These are phyloP conservation scores for Pseudozyma sp. DNA, from an alignment of 1,284 basidiomycete genomes.

Conservation along the genomic window DNA sequence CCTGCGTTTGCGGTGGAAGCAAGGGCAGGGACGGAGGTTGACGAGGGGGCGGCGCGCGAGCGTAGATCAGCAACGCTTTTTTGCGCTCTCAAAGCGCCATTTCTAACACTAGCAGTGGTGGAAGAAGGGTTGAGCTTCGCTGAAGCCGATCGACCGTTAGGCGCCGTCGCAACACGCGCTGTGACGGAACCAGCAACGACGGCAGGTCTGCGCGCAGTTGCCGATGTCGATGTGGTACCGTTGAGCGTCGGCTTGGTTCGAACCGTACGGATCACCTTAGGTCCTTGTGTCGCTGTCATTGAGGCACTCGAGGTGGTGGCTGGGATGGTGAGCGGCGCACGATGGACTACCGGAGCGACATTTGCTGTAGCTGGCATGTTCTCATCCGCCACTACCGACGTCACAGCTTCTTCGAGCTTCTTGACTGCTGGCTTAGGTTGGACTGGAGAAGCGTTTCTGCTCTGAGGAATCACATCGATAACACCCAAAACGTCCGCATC, in stretches of 20 bases:
- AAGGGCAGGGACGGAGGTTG: no score
- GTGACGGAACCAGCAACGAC: neutral
- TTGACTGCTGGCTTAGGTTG: neutral
- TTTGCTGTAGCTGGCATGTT: neutral
- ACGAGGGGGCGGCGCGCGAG: neutral
- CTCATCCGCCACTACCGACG: slow-evolving; percentile 5
- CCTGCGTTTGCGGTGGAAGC: neutral
- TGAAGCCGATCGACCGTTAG: slow-evolving; percentile 12
- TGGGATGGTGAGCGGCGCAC: slow-evolving; percentile 11
- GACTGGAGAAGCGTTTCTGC: neutral
- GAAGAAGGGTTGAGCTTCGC: neutral
- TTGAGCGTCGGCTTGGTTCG: slow-evolving; percentile 11
- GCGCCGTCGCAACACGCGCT: neutral
- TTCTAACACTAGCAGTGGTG: neutral
- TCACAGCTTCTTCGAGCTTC: neutral
- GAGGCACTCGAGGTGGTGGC: neutral
- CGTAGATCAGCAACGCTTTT: slow-evolving; percentile 26
- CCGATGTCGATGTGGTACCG: slow-evolving; percentile 2
- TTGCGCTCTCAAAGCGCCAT: slow-evolving; percentile 17
- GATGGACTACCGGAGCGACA: slow-evolving; percentile 13
- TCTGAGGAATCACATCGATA: slow-evolving; percentile 30
- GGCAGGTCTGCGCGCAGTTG: slow-evolving; percentile 7
- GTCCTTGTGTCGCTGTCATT: neutral
- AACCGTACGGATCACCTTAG: slow-evolving; percentile 11
- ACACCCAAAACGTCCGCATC: slow-evolving; percentile 45